Evolutionary conservation across 306 rosid species (phyloP), one percentile per base, ranked within the genome.

Genomic region (Cercis canadensis): DNA sequence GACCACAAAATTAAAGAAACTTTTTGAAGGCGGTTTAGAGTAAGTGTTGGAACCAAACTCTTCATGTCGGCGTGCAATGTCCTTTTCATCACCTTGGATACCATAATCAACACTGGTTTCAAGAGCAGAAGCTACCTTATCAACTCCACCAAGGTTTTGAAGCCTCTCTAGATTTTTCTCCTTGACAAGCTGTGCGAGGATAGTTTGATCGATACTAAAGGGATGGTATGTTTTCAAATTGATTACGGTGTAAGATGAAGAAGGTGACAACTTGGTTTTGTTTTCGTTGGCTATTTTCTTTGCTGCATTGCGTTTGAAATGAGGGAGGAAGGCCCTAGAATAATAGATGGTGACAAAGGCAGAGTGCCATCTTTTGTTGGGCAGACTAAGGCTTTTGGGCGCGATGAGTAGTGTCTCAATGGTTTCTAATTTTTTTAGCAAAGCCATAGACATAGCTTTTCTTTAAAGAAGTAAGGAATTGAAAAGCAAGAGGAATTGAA

Each of bases 321-420:
- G 59, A 11, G 75, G 72, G 16, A 60, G 6, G 11, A 84, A 33
- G 3, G 83, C 83, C 60, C 76, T 64, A 6, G 80, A 85, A 61
- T 82, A 85, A 46, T 78, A 81, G 36, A 85, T 68, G 34, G 51
- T 51, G 12, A 73, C 13, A 56, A 84, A 78, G 19, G 86, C 86
- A 0, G 80, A 56, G 12, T 29, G 84, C 88, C 88, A 80, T 60
- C 74, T 77, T 14, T 77, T 75, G 13, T 55, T 58, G 47, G 53
- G 37, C 40, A 6, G 17, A 49, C 6, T 65, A n/a, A 47, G 29
- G 29, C 3, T 24, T 3, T 24, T 24, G 29, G 29, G 29, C 1
- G 29, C 29, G 3, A 24, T 1, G 29, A 24, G 29, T 3, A 24
- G 29, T 24, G 29, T 24, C 29, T 24, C 29, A 24, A 24, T 24